Conservation (phyloP, 2,329 filamentous ascomycete genomes). For the Verruconis gallopava region DNA sequence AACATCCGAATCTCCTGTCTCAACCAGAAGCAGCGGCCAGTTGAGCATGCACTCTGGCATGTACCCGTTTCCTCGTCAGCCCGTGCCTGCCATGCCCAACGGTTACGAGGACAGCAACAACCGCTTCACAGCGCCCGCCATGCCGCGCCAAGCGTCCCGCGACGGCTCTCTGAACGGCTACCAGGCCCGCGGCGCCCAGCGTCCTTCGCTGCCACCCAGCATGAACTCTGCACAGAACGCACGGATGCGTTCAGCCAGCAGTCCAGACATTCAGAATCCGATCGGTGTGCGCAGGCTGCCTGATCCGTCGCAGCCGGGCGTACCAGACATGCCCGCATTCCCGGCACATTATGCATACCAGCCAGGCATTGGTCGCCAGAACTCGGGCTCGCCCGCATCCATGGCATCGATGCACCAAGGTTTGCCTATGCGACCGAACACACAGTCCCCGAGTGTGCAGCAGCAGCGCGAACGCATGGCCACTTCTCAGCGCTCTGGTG, state of each 20-base stretch:
- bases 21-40: conserved; percentile 57
- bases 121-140: conserved; percentile 78
- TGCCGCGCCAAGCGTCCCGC: conserved; percentile 44
- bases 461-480: conserved; percentile 30
- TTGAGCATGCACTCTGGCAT: conserved; percentile 49
- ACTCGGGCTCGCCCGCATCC: conserved; percentile 1
- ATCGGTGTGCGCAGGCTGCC: conserved; percentile 44
- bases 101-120: conserved; percentile 60
- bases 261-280: conserved; percentile 76
- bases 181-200: conserved; percentile 53
- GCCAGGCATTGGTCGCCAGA: conserved; percentile 28
- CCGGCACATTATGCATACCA: conserved; percentile 45
- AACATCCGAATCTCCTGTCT: conserved; percentile 62
- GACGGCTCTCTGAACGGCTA: conserved; percentile 56
- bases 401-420: conserved; percentile 19
- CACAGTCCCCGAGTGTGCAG: conserved; percentile 57
- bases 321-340: conserved; percentile 38
- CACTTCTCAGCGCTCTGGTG: conserved; percentile 5
- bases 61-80: conserved; percentile 68
- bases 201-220: conserved; percentile 67
- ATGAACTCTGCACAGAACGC: conserved; percentile 49
- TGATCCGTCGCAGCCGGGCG: conserved; percentile 34
- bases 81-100: conserved; percentile 44
- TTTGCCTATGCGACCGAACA: conserved; percentile 50
- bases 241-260: conserved; percentile 82